Evolutionary conservation across 768 basidiomycete species (phyloP), one percentile per base, ranked within the genome.

Genomic region (Ephemerocybe angulata): DNA sequence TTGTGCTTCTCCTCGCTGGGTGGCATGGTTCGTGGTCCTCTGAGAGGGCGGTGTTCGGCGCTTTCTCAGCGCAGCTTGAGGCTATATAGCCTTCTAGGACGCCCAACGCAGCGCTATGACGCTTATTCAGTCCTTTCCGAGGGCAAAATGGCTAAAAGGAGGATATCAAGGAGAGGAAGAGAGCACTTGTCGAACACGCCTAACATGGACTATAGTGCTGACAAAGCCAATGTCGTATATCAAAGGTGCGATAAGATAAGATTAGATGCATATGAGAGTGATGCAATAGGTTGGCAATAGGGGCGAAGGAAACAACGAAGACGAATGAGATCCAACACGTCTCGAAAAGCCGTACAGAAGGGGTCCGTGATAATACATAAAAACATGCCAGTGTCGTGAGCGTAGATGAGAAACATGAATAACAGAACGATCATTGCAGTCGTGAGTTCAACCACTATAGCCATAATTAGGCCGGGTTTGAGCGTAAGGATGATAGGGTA

Each of bases 1-100:
- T 91, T 87, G 56, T 50, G 88, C 84, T 57, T 89, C 86, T 54
- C 88, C 86, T 15, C 62, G 43, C 52, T 56, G 28, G 54, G 30
- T 41, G 57, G 31, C 54, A 50, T 46, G 42, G 21, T 44, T n/a
- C n/a, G n/a, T n/a, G n/a, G 38, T 41, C 38, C 38, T 41, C 38
- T n/a, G n/a, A 29, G 46, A 17, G 15, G 27, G 46, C 25, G 19
- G 5, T 50, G 19, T 28, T 19, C 22, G 21, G 25, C 30, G 31
- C 25, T 24, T 50, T 5, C 3, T n/a, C 17, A n/a, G 30, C 19
- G 13, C 30, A 21, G 29, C 38, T 19, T 33, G 48, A 35, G 48
- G 48, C 31, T 50, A 50, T 50, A 50, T 33, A 50, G 48, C 48
- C 48, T 13, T 24, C 48, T 50, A 31, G 29, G 29, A 5, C n/a